phyloP scores from a whole-genome alignment of 352 stramenopile genomes.

The Halophytophthora batemanensis region DNA sequence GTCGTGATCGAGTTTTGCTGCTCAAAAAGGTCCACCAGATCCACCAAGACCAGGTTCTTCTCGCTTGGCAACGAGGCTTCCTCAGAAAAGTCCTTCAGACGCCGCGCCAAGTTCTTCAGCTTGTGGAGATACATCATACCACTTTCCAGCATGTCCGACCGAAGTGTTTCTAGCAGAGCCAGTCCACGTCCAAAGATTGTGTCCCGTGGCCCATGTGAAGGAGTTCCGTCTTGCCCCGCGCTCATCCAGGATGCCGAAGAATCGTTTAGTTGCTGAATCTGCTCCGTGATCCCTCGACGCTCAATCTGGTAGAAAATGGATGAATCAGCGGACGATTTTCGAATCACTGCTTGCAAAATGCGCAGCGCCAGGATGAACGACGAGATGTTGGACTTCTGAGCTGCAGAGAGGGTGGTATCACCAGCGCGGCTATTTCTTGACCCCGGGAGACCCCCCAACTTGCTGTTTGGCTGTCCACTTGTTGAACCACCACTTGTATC shows the following conservation, averaged over 20 bases:
- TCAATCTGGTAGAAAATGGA: slow-evolving; percentile 82
- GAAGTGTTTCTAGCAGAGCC: slow-evolving; percentile 51
- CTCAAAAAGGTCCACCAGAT: slow-evolving; percentile 77
- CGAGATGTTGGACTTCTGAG: slow-evolving; percentile 40
- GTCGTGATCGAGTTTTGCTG: slow-evolving; percentile 75
- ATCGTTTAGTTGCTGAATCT: slow-evolving; percentile 61
- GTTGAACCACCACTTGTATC: slow-evolving; percentile 6
- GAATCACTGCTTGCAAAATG: slow-evolving; percentile 65
- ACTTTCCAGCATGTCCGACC: slow-evolving; percentile 68
- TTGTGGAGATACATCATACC: slow-evolving; percentile 77
- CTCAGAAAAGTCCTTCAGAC: slow-evolving; percentile 46
- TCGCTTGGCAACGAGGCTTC: slow-evolving; percentile 20
- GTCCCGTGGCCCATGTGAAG: slow-evolving; percentile 11
- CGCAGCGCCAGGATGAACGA: slow-evolving; percentile 71
- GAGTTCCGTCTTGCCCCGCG: slow-evolving; percentile 10
- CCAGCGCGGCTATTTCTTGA: neutral
- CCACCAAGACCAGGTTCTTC: slow-evolving; percentile 54
- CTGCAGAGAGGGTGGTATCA: slow-evolving; percentile 4
- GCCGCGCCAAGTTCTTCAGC: slow-evolving; percentile 61
- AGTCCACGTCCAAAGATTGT: slow-evolving; percentile 59
- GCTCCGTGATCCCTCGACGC: slow-evolving; percentile 70
- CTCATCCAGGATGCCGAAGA: slow-evolving; percentile 33
- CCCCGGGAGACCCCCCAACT: neutral
- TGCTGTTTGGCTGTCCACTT: neutral
- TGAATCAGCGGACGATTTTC: slow-evolving; percentile 54